Conservation (phyloP, 2,329 filamentous ascomycete species). For the Talaromyces rugulosus region DNA sequence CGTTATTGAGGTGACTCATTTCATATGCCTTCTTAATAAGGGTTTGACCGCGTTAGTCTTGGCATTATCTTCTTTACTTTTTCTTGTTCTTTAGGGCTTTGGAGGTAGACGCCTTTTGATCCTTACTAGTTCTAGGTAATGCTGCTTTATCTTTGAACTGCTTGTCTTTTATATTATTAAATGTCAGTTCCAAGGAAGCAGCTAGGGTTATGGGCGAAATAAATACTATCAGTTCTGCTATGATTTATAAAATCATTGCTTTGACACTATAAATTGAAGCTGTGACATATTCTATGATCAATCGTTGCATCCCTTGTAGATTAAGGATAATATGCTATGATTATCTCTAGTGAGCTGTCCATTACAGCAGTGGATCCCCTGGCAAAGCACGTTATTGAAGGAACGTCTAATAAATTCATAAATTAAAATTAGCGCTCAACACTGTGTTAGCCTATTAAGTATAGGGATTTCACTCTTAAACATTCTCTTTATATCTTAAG, state of each 20-base stretch:
- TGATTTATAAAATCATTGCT: not conserved
- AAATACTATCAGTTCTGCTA: not conserved
- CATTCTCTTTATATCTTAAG: too few species aligned
- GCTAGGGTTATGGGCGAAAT: not conserved
- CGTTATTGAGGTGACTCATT: too few species aligned
- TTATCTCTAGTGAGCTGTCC: not conserved
- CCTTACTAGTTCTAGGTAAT: too few species aligned
- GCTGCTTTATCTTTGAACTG: not conserved
- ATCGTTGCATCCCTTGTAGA: not conserved
- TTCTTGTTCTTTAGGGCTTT: not conserved
- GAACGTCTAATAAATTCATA: too few species aligned
- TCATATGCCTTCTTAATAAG: conserved; percentile 9
- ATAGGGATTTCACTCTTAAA: too few species aligned
- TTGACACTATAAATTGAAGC: not conserved
- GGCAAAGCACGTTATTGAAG: too few species aligned
- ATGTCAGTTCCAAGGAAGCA: not conserved
- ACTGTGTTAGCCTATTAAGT: not conserved
- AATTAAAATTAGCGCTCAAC: not conserved
- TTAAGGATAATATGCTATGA: not conserved
- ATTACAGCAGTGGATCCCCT: not conserved
- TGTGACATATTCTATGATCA: not conserved
- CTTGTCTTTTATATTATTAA: not conserved
- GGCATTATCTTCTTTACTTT: conserved; percentile 6
- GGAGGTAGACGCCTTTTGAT: not conserved
- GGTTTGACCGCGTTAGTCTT: not conserved